Evolutionary conservation across 2,329 filamentous ascomycete genomes (phyloP).

Genomic region (Fusarium solani-melongenae): DNA sequence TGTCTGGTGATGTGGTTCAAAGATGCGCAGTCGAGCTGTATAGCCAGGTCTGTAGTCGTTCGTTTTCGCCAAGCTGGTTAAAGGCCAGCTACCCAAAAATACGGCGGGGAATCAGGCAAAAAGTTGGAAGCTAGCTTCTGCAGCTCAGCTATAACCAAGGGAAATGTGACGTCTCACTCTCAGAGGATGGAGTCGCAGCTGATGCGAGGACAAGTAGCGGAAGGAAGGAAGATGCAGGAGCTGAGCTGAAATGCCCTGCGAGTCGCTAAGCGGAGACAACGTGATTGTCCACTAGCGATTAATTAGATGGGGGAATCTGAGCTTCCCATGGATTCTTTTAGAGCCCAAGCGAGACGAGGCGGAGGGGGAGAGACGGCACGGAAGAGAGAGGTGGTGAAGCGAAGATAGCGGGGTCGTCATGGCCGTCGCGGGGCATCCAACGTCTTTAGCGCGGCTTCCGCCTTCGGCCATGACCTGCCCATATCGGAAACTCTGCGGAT

Average conservation of each 20-base stretch:
- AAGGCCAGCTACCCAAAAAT: conserved; percentile 5
- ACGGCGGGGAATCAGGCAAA: not conserved
- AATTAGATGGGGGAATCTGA: conserved; percentile 19
- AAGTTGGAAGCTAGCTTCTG: conserved; percentile 7
- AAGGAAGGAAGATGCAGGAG: conserved; percentile 8
- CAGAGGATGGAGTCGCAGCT: not conserved
- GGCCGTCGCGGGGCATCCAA: conserved; percentile 26
- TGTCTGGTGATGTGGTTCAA: not conserved
- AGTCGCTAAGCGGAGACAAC: conserved; percentile 7
- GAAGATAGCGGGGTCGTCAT: conserved; percentile 30
- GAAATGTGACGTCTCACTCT: conserved; percentile 13
- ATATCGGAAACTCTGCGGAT: not conserved
- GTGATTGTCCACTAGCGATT: conserved; percentile 24
- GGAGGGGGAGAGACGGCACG: conserved; percentile 8
- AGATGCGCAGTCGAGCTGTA: not conserved
- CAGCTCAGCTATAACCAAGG: conserved; percentile 4
- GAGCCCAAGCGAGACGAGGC: conserved; percentile 19
- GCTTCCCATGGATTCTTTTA: conserved; percentile 26
- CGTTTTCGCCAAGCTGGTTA: conserved; percentile 8
- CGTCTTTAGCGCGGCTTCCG: conserved; percentile 26
- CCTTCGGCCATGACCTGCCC: conserved; percentile 9
- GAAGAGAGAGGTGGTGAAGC: not conserved
- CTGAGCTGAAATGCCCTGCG: conserved; percentile 2
- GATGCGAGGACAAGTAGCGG: not conserved
- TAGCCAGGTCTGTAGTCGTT: not conserved